Base-by-base conservation (phyloP, 2,329 filamentous ascomycete genomes). In the Alternaria triticimaculans region DNA sequence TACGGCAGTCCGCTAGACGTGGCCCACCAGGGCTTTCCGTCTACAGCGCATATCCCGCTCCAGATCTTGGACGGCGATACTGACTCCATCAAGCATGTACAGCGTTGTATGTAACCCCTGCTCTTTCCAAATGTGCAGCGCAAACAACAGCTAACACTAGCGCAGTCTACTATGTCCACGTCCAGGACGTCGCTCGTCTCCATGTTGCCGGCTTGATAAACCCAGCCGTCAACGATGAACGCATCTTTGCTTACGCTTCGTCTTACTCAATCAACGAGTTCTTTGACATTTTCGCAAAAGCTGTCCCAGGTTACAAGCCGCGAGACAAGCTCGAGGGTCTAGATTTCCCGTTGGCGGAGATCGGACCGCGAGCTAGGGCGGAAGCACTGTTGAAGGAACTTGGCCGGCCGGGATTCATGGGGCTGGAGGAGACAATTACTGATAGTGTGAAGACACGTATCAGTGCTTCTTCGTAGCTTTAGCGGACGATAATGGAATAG, bases 121-220 rank as follows among this genome's bases (percentile, higher is more conserved):
- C 15, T 54, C 25, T 48, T 50, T 30, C 2, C 11, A 20, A 23
- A 14, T 18, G 12, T 23, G 20, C 15, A 43, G 12, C 25, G 30
- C 43, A n/a, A 54, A 28, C 25, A n/a, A 51, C 12, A 15, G 18
- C 33, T 62, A 62, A 65, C 56, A 45, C 43, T 41, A 41, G 45
- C 43, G 21, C 21, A 65, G 63, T 65, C 30, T 63, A 65, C 50
- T 63, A 66, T 51, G 60, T 72, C 49, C 65, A 72, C 37, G 67
- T 71, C 7, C 55, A 66, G 33, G 72, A 74, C 51, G 63, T 60
- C n/a, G 72, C 67, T 44, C 62, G 61, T 37, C 59, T 72, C 15
- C 71, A 73, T 48, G 64, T 72, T 30, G 66, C 64, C 11, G 68
- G 48, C 21, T 60, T 69, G 25, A 63, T 69, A 18, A 56, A 69